Evolutionary conservation across 1,284 basidiomycete genomes (phyloP).

Genomic region (Trichosporon sp.): DNA sequence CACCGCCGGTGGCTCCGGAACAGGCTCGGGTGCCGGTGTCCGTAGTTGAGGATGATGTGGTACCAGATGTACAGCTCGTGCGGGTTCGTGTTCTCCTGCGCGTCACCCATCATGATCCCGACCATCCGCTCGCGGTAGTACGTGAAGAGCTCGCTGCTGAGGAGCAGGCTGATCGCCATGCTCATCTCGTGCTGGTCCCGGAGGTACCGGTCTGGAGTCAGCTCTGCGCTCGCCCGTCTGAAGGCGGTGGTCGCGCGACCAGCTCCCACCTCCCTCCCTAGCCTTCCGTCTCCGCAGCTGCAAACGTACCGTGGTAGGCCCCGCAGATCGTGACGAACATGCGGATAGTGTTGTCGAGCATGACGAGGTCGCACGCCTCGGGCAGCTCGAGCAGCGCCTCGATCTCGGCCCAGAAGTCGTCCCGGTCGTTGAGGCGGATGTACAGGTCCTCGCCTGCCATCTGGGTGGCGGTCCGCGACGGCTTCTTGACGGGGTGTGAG

Average conservation of each 20-base stretch:
- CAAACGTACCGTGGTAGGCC: slow-evolving; percentile 70
- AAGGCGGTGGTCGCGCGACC: slow-evolving; percentile 1
- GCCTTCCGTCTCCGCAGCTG: too few relatives aligned
- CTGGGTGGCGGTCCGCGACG: neutral
- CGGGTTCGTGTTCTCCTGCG: slow-evolving; percentile 76
- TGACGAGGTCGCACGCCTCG: slow-evolving; percentile 61
- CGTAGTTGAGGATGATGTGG: slow-evolving; percentile 69
- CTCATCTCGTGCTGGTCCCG: slow-evolving; percentile 73
- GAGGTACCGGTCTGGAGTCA: slow-evolving; percentile 66
- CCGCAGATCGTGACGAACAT: slow-evolving; percentile 73
- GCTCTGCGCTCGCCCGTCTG: neutral
- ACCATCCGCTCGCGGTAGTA: slow-evolving; percentile 87
- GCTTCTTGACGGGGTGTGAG: neutral
- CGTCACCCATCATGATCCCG: slow-evolving; percentile 64
- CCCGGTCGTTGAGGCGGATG: neutral
- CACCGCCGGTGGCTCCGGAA: slow-evolving; percentile 75
- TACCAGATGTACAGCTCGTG: slow-evolving; percentile 77
- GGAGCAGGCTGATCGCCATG: slow-evolving; percentile 67
- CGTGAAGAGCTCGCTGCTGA: slow-evolving; percentile 75
- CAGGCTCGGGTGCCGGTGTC: slow-evolving; percentile 63
- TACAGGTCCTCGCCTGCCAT: neutral
- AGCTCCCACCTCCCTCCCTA: neutral
- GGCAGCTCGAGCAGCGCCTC: slow-evolving; percentile 72
- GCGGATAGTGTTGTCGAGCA: slow-evolving; percentile 70
- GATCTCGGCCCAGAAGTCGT: slow-evolving; percentile 58